Evolutionary conservation across 805 yeast species (phyloP).

Genomic region (Sungouiozyma ichnusensis): DNA sequence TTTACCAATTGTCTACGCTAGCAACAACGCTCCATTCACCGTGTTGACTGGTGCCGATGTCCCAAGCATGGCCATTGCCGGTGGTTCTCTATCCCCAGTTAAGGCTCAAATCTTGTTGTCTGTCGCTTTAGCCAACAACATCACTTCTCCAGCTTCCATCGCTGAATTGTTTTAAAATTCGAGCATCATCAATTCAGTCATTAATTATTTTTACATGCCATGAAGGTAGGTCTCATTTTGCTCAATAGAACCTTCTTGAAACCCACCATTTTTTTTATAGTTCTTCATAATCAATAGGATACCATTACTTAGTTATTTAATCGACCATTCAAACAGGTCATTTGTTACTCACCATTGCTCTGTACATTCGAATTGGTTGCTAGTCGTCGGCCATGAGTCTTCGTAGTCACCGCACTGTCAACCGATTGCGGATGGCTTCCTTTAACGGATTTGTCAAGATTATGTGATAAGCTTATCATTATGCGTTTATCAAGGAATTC

Average conservation of each 20-base stretch:
- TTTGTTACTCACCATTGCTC: no score
- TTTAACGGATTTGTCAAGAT: no score
- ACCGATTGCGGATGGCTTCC: no score
- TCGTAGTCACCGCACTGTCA: no score
- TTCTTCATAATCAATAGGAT: neutral
- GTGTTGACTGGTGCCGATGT: slow-evolving; percentile 12
- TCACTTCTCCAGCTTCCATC: slow-evolving; percentile 5
- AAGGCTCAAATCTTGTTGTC: slow-evolving; percentile 26
- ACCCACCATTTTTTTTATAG: neutral
- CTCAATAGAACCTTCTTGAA: neutral
- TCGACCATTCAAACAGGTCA: no score
- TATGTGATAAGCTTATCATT: no score
- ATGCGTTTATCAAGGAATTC: no score
- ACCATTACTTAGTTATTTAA: neutral
- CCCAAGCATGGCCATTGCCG: slow-evolving; percentile 23
- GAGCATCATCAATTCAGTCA: neutral
- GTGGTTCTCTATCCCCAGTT: slow-evolving; percentile 24
- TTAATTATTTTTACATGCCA: neutral
- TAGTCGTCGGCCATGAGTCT: no score
- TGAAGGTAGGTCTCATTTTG: neutral
- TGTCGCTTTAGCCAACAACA: slow-evolving; percentile 23
- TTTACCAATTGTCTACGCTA: slow-evolving; percentile 24
- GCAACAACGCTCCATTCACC: slow-evolving; percentile 12
- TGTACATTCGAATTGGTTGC: no score
- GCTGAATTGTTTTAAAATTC: slow-evolving; percentile 3